A percentile compares a stretch with the other conserved stretches of the same genome.
Evolutionary conservation across 2,329 filamentous ascomycete genomes (phyloP).

Genomic region (Xylaria sp.): DNA sequence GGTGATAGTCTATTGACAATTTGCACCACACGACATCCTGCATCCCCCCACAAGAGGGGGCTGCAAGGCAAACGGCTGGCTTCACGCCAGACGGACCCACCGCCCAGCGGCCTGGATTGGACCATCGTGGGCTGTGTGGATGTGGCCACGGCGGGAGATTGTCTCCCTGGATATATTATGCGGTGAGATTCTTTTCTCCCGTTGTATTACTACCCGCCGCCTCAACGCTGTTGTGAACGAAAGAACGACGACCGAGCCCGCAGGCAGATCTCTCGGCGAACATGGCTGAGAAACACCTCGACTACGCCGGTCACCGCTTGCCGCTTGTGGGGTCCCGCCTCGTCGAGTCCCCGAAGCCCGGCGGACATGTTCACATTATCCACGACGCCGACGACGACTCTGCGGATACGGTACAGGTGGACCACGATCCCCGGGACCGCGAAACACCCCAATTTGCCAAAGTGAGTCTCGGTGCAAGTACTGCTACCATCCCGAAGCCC

Average conservation of each 20-base stretch:
- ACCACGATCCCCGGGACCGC: conserved; percentile 3
- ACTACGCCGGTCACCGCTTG: conserved; percentile 29
- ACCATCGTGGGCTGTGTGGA: neutral
- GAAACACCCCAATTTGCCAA: conserved; percentile 26
- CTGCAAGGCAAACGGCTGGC: neutral
- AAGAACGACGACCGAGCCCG: neutral
- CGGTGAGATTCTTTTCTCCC: conserved; percentile 23
- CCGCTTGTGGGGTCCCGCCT: conserved; percentile 28
- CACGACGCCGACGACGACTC: neutral
- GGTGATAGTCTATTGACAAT: neutral
- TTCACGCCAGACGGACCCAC: neutral
- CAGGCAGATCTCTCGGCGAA: neutral
- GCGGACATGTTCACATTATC: conserved; percentile 15
- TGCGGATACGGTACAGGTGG: neutral
- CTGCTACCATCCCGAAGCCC: neutral
- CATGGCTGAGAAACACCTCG: conserved; percentile 19
- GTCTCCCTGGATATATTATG: conserved; percentile 20
- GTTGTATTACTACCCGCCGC: conserved; percentile 4
- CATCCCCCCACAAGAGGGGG: neutral
- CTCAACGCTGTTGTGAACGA: conserved; percentile 2
- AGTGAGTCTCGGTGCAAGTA: conserved; percentile 14
- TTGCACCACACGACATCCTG: neutral
- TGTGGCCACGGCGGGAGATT: conserved; percentile 6
- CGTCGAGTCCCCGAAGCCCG: conserved; percentile 17
- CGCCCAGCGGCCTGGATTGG: neutral